Percentiles rank a stretch among this genome's conserved stretches.
Evolutionary conservation across 257 asterid species (phyloP).

Genomic region (Plantago ovata): DNA sequence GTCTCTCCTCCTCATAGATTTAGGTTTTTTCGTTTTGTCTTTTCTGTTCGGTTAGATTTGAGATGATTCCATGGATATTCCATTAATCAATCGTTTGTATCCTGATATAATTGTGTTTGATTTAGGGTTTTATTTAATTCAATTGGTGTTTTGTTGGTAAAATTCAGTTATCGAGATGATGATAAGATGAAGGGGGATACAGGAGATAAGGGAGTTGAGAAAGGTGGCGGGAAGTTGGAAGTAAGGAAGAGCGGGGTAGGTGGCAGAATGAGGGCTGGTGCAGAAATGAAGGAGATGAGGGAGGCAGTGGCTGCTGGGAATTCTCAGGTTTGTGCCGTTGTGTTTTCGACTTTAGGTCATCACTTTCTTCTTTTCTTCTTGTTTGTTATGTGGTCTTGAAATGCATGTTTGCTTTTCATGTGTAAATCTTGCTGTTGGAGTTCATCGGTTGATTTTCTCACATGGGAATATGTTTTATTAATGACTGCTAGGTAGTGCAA

Average conservation of each 20-base stretch:
- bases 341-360: not conserved
- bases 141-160: conserved; percentile 17
- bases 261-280: conserved; percentile 65
- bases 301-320: conserved; percentile 70
- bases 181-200: conserved; percentile 56
- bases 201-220: conserved; percentile 41
- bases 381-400: not conserved
- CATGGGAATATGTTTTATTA: not conserved
- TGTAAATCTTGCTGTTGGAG: conserved; percentile 11
- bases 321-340: conserved; percentile 36
- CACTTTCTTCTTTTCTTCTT: not conserved
- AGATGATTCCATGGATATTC: not conserved
- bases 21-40: too few relatives aligned
- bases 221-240: conserved; percentile 52
- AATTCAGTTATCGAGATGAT: conserved; percentile 71
- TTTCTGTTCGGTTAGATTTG: too few relatives aligned
- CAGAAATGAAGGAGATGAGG: conserved; percentile 96
- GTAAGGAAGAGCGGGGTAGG: conserved; percentile 52
- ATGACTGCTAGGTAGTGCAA: not conserved
- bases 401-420: not conserved
- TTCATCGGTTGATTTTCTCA: conserved; percentile 3
- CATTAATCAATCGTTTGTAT: not conserved
- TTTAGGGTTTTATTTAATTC: not conserved
- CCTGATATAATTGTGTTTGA: not conserved
- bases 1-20: not conserved